A percentile compares a stretch with the other conserved stretches of the same genome.
Evolutionary conservation across 352 stramenopile genomes (phyloP).

Genomic region (Pythium graminicola): DNA sequence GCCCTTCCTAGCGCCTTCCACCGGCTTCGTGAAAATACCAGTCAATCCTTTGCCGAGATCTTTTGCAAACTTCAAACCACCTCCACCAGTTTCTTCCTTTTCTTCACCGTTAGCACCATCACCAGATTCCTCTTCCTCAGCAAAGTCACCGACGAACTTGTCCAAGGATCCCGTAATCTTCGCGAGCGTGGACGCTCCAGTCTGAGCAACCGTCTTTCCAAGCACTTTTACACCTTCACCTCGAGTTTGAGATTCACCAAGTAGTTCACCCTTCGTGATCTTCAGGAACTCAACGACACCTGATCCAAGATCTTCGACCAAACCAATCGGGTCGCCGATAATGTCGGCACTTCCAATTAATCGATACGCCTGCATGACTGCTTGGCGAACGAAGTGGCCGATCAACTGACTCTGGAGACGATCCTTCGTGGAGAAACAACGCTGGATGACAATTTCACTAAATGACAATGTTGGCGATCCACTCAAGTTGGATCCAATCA

Average conservation of each 20-base stretch:
- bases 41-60: conserved; percentile 79
- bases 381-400: conserved; percentile 78
- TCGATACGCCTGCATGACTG: conserved; percentile 78
- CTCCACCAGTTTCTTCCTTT: conserved; percentile 32
- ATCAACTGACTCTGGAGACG: conserved; percentile 71
- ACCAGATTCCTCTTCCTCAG: conserved; percentile 37
- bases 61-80: conserved; percentile 72
- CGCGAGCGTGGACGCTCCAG: conserved; percentile 58
- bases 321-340: conserved; percentile 80
- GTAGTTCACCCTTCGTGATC: conserved; percentile 82
- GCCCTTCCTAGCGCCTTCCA: conserved; percentile 72
- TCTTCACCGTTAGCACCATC: conserved; percentile 14
- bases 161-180: conserved; percentile 86
- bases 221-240: conserved; percentile 83
- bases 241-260: conserved; percentile 73
- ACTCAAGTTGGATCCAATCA: conserved; percentile 81
- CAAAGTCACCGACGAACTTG: conserved; percentile 77
- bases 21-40: conserved; percentile 83
- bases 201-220: conserved; percentile 80
- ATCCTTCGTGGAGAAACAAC: conserved; percentile 79
- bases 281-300: conserved; percentile 84
- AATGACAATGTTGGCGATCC: conserved; percentile 80
- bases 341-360: conserved; percentile 81
- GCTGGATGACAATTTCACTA: conserved; percentile 76
- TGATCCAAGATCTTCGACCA: conserved; percentile 82